These are phyloP conservation scores for Tylopilus vinaceipallidus DNA, from an alignment of 768 basidiomycete genomes.

Conservation along the genomic window DNA sequence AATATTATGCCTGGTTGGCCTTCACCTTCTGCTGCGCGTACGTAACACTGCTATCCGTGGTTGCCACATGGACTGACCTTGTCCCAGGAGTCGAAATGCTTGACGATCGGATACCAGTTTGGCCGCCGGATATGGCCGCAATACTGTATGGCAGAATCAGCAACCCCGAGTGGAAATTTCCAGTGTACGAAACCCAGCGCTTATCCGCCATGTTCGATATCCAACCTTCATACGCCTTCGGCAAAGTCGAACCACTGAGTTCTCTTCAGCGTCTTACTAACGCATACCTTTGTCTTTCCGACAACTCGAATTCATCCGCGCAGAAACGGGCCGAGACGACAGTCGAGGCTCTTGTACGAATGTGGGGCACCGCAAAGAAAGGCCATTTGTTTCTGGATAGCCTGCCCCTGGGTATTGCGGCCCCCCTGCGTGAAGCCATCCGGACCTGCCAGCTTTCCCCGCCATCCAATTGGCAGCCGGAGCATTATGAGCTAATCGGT, in stretches of 20 bases:
- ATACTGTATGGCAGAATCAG: slow-evolving; percentile 57
- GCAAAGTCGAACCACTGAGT: slow-evolving; percentile 55
- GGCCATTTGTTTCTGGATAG: slow-evolving; percentile 49
- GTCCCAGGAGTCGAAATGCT: slow-evolving; percentile 42
- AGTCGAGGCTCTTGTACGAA: slow-evolving; percentile 51
- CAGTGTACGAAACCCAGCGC: slow-evolving; percentile 42
- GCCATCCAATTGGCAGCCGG: slow-evolving; percentile 64
- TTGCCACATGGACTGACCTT: slow-evolving; percentile 11
- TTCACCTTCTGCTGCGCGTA: slow-evolving; percentile 37
- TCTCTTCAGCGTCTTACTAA: slow-evolving; percentile 52
- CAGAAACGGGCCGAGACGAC: slow-evolving; percentile 69
- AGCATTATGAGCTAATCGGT: slow-evolving; percentile 34
- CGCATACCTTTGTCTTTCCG: slow-evolving; percentile 60
- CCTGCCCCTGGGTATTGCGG: slow-evolving; percentile 67
- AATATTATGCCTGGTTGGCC: slow-evolving; percentile 62
- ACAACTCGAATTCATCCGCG: slow-evolving; percentile 45
- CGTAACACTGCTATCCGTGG: neutral
- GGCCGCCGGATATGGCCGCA: slow-evolving; percentile 75
- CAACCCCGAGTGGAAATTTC: slow-evolving; percentile 67
- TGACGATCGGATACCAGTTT: slow-evolving; percentile 72
- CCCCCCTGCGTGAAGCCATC: slow-evolving; percentile 83
- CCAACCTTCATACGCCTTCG: slow-evolving; percentile 58
- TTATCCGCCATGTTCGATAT: slow-evolving; percentile 49
- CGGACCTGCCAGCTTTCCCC: slow-evolving; percentile 80
- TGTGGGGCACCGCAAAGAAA: slow-evolving; percentile 36